Conservation (phyloP, 306 rosid genomes). For the Psophocarpus tetragonolobus region DNA sequence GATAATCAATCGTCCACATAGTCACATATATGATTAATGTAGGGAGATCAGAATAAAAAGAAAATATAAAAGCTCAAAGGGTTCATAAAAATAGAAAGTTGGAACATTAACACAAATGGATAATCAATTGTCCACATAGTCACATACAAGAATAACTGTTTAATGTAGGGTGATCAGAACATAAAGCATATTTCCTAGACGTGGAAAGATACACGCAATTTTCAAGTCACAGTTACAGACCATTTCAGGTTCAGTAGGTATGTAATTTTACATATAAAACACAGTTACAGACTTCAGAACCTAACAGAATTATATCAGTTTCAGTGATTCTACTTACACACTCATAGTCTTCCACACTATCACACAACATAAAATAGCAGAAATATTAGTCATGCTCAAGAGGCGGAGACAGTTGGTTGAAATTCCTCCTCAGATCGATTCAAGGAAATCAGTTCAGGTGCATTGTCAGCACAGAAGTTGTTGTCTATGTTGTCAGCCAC, state of each 20-base stretch:
- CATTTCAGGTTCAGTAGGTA: slow-evolving; percentile 18
- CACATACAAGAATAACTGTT: slow-evolving; percentile 14
- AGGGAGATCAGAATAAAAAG: neutral
- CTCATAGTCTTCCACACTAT: slow-evolving; percentile 6
- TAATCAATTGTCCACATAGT: slow-evolving; percentile 27
- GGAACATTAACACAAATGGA: slow-evolving; percentile 1
- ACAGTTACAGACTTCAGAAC: slow-evolving; percentile 14
- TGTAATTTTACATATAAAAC: neutral
- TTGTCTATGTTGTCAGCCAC: slow-evolving; percentile 39
- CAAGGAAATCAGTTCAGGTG: slow-evolving; percentile 37
- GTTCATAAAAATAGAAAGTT: neutral
- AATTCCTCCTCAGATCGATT: slow-evolving; percentile 43
- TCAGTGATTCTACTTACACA: slow-evolving; percentile 22
- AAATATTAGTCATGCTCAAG: slow-evolving; percentile 25
- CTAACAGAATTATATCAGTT: slow-evolving; percentile 14
- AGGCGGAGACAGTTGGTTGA: slow-evolving; percentile 42
- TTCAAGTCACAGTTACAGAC: slow-evolving; percentile 16
- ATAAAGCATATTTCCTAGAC: slow-evolving; percentile 12
- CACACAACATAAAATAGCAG: neutral
- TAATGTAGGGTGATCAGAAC: neutral
- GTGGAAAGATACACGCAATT: neutral
- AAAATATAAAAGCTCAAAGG: neutral
- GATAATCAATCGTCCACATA: slow-evolving; percentile 26
- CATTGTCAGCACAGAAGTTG: slow-evolving; percentile 35
- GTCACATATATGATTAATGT: slow-evolving; percentile 8